Percentiles rank a stretch among this genome's conserved stretches.
These are phyloP conservation scores for Panus rudis DNA, from an alignment of 768 basidiomycete genomes.

Conservation along the genomic window DNA sequence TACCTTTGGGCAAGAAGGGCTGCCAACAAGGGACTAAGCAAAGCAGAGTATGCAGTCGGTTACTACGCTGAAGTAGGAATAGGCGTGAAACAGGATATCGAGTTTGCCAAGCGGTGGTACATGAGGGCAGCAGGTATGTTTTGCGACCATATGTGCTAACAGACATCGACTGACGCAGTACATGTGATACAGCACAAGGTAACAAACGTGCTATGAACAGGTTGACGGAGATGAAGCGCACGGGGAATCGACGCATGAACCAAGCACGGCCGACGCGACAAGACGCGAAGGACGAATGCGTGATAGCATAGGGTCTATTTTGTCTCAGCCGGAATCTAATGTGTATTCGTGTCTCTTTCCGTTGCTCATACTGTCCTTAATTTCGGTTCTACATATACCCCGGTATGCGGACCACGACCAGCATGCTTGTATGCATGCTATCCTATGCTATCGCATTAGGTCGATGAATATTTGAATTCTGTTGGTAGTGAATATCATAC, in stretches of 20 bases:
- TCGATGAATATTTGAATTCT: too few species aligned
- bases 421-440: too few species aligned
- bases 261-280: constrained; percentile 85
- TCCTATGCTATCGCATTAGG: too few species aligned
- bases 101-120: constrained; percentile 97
- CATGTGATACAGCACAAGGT: constrained; percentile 82
- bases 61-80: constrained; percentile 98
- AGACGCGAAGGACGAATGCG: constrained; percentile 91
- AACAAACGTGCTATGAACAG: constrained; percentile 97
- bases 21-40: constrained; percentile 92
- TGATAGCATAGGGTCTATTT: constrained; percentile 51
- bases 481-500: too few species aligned
- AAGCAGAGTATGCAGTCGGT: constrained; percentile 98
- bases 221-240: constrained; percentile 90
- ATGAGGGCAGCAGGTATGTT: constrained; percentile 93
- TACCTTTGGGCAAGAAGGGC: constrained; percentile 96
- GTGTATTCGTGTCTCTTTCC: not conserved
- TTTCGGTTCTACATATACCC: too few species aligned
- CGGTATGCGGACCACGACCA: too few species aligned
- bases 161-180: not conserved
- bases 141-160: not conserved
- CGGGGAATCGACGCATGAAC: constrained; percentile 72
- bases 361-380: not conserved
- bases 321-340: not conserved
- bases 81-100: constrained; percentile 92